Conservation (phyloP, 352 stramenopile species). For the Phytophthora sp. region DNA sequence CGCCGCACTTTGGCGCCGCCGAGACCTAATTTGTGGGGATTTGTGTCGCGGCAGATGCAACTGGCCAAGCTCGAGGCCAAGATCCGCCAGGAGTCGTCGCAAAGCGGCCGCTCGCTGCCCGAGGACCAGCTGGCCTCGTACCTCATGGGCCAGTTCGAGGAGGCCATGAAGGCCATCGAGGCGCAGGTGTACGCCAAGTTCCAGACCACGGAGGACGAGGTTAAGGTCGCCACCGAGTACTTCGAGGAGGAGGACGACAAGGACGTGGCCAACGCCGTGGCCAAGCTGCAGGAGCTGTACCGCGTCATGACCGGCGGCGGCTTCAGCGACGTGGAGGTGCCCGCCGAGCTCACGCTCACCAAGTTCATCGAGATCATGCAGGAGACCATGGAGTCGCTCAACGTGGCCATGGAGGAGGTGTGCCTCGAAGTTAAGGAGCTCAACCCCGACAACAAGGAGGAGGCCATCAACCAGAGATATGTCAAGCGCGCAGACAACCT, state of each 20-base stretch:
- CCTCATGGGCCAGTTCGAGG: conserved; percentile 90
- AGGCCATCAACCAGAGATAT: conserved; percentile 91
- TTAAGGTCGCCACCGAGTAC: conserved; percentile 88
- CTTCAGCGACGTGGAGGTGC: conserved; percentile 84
- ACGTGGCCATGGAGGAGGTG: conserved; percentile 90
- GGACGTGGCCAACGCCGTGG: conserved; percentile 82
- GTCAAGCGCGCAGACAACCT: conserved; percentile 87
- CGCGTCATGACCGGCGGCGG: conserved; percentile 86
- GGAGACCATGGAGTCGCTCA: conserved; percentile 90
- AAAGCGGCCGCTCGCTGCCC: conserved; percentile 79
- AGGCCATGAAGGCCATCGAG: conserved; percentile 91
- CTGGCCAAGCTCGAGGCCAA: conserved; percentile 88
- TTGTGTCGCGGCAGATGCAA: conserved; percentile 65
- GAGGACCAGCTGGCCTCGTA: conserved; percentile 89
- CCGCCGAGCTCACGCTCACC: conserved; percentile 77
- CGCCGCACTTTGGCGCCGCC: too few relatives aligned
- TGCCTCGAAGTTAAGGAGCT: conserved; percentile 90
- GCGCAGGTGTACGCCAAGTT: conserved; percentile 90
- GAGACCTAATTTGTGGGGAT: too few relatives aligned
- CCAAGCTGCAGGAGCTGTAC: conserved; percentile 89
- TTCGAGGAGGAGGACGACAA: conserved; percentile 90
- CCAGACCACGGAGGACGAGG: conserved; percentile 88
- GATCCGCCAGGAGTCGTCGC: conserved; percentile 88
- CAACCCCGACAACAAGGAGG: conserved; percentile 90
- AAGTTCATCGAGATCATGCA: conserved; percentile 93